Base-by-base conservation (phyloP, 805 yeast species). In the Yamadazyma tumulicola region DNA sequence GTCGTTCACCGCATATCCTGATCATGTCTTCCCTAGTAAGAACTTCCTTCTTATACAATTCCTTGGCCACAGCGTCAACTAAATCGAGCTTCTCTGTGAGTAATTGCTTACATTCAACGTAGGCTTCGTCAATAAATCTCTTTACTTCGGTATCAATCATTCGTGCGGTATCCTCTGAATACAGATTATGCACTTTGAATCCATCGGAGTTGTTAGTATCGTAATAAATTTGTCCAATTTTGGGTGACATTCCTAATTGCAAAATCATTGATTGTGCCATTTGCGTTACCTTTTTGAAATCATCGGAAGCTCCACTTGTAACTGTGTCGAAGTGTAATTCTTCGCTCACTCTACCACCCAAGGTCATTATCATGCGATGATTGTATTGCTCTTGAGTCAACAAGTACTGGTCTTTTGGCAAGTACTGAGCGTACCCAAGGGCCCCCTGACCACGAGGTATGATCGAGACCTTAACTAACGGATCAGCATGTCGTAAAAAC, bases 401-500 rank as follows among this genome's bases (percentile, higher is more conserved):
- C 48, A 88, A 71, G 46, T 84, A 85, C 49, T 82, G 83, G 58
- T 89, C 97, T 19, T 88, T 85, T 12, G 97, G 97, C 43, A 89
- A 69, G 53, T 88, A 85, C 60, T 89, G 96, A 3, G 97, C 96
- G 57, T 89, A 88, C n/a, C 97, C 97, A 37, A 88, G 67, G 10
- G 96, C 95, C 32, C 95, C 96, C 59, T 84, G 85, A 15, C 96
- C 96, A 59, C 95, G 78, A 38, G 97, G 97, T 42, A 88, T 85
- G 47, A 88, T 88, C 14, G 95, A 83, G n/a, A 88, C 96, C 60
- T 88, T 88, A 39, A 89, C 74, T 40, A 88, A 66, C 6, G 97
- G 97, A 57, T 88, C 95, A 8, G 97, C 96, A 63, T 66, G 79
- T 61, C 79, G 75, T 53, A 88, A 69, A 55, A 69, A 86, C 97